Conservation (phyloP, 2,329 filamentous ascomycete genomes). For the Xylariaceae sp. region DNA sequence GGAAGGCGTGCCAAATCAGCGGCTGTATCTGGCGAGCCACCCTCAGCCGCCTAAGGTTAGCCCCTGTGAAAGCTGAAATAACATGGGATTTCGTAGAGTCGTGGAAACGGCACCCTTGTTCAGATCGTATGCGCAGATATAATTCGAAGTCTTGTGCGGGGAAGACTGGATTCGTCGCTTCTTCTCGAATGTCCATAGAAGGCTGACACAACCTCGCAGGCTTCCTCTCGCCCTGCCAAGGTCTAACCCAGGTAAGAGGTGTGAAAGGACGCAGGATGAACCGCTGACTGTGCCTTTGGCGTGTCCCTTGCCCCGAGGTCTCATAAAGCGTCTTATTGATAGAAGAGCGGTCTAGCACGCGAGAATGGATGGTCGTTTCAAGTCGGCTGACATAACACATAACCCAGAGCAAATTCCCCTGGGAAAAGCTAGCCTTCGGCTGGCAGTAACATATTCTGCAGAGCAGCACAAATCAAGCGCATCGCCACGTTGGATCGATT, state of each 20-base stretch:
- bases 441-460: no score
- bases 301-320: no score
- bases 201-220: neutral
- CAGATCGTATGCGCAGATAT: slow-evolving; percentile 3
- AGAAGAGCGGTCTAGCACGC: slow-evolving; percentile 2
- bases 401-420: no score
- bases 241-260: neutral
- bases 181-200: slow-evolving; percentile 12
- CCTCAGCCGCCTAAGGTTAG: slow-evolving; percentile 1
- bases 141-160: slow-evolving; percentile 2
- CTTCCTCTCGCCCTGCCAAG: slow-evolving; percentile 1
- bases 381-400: slow-evolving; percentile 16
- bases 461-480: no score
- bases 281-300: neutral
- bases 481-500: no score
- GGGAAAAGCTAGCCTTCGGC: no score
- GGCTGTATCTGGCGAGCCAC: no score
- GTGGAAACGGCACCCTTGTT: slow-evolving; percentile 6
- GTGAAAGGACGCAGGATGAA: neutral
- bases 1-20: no score
- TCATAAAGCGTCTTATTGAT: slow-evolving; percentile 5
- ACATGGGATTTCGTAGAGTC: slow-evolving; percentile 2
- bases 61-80: slow-evolving; percentile 12
- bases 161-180: neutral
- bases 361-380: slow-evolving; percentile 15